Percentiles rank a stretch among this genome's conserved stretches.
Evolutionary conservation across 75 land plant genomes (phyloP).

Genomic region (Adiantum capillusveneris): DNA sequence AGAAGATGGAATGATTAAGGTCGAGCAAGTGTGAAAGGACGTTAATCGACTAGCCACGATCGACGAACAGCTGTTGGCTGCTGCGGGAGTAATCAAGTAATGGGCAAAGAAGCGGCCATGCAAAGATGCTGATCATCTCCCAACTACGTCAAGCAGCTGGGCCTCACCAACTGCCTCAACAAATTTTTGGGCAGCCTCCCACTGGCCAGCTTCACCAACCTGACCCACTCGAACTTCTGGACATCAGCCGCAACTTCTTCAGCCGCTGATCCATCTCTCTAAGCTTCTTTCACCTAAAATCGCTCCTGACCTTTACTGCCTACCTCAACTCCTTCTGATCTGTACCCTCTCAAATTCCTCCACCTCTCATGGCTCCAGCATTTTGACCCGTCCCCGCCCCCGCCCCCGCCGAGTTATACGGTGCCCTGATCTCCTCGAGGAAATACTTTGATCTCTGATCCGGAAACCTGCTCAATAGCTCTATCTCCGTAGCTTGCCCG

Average conservation of each 20-base stretch:
- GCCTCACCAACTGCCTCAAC: too few relatives aligned
- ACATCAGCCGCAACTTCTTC: constrained; percentile 58
- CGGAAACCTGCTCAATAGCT: constrained; percentile 58
- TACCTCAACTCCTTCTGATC: constrained; percentile 32
- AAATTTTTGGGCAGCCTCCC: constrained; percentile 13
- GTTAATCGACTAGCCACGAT: too few relatives aligned
- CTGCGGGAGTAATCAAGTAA: too few relatives aligned
- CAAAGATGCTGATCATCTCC: too few relatives aligned
- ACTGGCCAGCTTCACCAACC: constrained; percentile 31
- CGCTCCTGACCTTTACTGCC: constrained; percentile 10
- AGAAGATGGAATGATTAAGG: too few relatives aligned
- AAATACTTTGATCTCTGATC: constrained; percentile 44
- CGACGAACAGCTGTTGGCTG: too few relatives aligned
- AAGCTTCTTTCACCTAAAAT: constrained; percentile 5
- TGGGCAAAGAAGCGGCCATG: too few relatives aligned
- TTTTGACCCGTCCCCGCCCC: constrained; percentile 57
- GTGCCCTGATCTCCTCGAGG: constrained; percentile 22
- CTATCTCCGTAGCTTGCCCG: constrained; percentile 35
- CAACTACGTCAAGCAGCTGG: too few relatives aligned
- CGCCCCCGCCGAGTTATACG: constrained; percentile 46
- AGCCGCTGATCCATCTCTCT: constrained; percentile 27
- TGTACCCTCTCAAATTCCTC: constrained; percentile 34
- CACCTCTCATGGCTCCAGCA: constrained; percentile 37
- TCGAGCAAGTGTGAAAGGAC: too few relatives aligned
- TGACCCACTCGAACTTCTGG: constrained; percentile 33